Conservation (phyloP, 2,329 filamentous ascomycete species). For the Colletotrichum destructivum region DNA sequence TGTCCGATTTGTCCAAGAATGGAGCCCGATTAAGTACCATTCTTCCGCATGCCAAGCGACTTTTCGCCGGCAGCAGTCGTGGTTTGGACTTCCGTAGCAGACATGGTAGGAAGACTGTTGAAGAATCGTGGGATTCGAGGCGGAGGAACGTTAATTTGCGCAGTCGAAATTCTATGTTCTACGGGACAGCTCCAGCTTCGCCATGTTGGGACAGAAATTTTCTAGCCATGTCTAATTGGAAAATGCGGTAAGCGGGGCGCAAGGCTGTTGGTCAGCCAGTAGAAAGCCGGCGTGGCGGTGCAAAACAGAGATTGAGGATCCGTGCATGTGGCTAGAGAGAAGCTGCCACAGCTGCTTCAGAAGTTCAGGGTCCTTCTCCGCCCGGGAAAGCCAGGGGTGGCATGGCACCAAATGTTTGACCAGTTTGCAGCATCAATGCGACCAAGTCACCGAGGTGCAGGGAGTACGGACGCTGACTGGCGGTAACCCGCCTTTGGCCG, state of each 20-base stretch:
- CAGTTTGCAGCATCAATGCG: conserved; percentile 5
- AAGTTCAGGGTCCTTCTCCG: conserved; percentile 23
- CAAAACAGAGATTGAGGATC: conserved; percentile 13
- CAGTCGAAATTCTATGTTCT: conserved; percentile 24
- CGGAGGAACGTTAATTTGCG: conserved; percentile 40
- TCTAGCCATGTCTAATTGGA: conserved; percentile 17
- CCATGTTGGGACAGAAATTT: conserved; percentile 33
- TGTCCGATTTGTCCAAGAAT: conserved; percentile 8
- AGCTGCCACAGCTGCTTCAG: background rate
- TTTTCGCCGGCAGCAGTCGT: conserved; percentile 55
- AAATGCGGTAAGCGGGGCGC: conserved; percentile 28
- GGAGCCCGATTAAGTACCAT: conserved; percentile 70
- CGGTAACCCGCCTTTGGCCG: background rate
- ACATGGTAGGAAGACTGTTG: conserved; percentile 57
- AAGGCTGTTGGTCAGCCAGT: conserved; percentile 16
- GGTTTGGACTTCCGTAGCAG: conserved; percentile 51
- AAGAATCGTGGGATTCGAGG: conserved; percentile 22
- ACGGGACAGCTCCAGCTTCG: conserved; percentile 26
- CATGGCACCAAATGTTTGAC: background rate
- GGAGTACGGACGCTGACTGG: background rate
- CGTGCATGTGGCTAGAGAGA: conserved; percentile 25
- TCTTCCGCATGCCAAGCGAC: conserved; percentile 81
- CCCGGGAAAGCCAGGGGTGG: conserved; percentile 8
- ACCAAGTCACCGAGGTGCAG: background rate
- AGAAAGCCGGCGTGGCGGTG: conserved; percentile 29